A percentile compares a stretch with the other conserved stretches of the same genome.
Evolutionary conservation across 176 grass and related monocot genomes (phyloP).

Genomic region (barley (Hordeum vulgare)): MorexV3_pseudomolecules_assembly NC_058518.1:5095949-5096448

Average conservation of each 20-base stretch:
- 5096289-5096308: conserved; percentile 44
- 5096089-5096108: neutral
- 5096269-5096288: conserved; percentile 53
- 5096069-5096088: conserved; percentile 26
- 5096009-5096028: conserved; percentile 77
- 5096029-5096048: conserved; percentile 38
- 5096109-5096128: neutral
- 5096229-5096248: conserved; percentile 50
- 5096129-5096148: neutral
- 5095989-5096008: conserved; percentile 65
- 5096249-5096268: conserved; percentile 44
- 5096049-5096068: conserved; percentile 71
- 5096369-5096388: conserved; percentile 68
- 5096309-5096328: conserved; percentile 60
- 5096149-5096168: neutral
- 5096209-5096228: neutral
- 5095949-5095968: conserved; percentile 48
- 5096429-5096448: conserved; percentile 62
- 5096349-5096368: conserved; percentile 69
- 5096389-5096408: conserved; percentile 52
- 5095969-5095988: conserved; percentile 45
- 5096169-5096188: neutral
- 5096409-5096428: conserved; percentile 74
- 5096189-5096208: neutral
- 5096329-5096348: conserved; percentile 79